Evolutionary conservation across 139 green algal genomes (phyloP).

Genomic region (Nannochloris sp.): DNA sequence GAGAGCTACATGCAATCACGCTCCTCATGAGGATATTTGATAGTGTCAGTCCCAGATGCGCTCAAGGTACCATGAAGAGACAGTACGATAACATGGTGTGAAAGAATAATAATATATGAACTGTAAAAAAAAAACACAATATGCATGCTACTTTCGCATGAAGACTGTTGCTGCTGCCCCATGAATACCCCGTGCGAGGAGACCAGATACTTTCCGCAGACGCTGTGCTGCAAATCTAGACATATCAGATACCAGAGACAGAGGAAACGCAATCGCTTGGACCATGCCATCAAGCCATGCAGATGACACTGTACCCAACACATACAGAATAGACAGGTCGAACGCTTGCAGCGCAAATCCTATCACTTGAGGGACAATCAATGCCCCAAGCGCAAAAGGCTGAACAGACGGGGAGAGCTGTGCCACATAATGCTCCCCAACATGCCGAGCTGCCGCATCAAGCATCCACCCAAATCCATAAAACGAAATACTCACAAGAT

Average conservation of each 20-base stretch:
- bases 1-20: slow-evolving; percentile 5
- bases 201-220: neutral
- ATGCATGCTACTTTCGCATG: too few relatives aligned
- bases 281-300: neutral
- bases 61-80: too few relatives aligned
- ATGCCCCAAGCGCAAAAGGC: neutral
- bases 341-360: slow-evolving; percentile 3
- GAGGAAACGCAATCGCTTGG: neutral
- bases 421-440: neutral
- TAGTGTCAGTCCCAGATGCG: too few relatives aligned
- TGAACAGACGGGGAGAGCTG: neutral
- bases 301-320: neutral
- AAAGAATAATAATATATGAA: too few relatives aligned
- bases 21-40: neutral
- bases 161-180: neutral
- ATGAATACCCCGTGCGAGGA: neutral
- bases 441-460: slow-evolving; percentile 1
- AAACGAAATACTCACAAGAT: slow-evolving; percentile 1
- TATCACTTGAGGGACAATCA: neutral
- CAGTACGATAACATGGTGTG: too few relatives aligned
- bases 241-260: neutral
- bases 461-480: slow-evolving; percentile 8
- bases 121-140: too few relatives aligned
- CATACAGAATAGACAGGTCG: slow-evolving; percentile 1
- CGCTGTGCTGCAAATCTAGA: neutral